Percentiles rank a stretch among this genome's conserved stretches.
Conservation (phyloP, 257 asterid genomes). For the Primulina eburnea region DNA sequence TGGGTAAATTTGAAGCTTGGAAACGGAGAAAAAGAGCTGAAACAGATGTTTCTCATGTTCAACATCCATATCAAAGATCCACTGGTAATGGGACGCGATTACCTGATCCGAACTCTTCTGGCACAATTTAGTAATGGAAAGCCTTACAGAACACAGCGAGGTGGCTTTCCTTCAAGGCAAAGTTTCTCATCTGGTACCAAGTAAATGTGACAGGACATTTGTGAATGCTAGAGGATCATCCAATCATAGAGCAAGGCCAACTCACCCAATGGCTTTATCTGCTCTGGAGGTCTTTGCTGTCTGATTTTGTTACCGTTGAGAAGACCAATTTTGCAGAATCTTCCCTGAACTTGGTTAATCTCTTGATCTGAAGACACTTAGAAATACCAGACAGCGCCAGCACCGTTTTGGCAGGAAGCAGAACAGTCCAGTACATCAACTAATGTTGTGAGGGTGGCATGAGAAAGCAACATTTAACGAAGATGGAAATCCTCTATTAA, state of each 20-base stretch:
- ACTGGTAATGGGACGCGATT: conserved; percentile 50
- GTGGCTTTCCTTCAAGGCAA: conserved; percentile 54
- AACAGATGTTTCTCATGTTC: conserved; percentile 57
- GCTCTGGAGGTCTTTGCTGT: conserved; percentile 26
- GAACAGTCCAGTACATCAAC: conserved; percentile 33
- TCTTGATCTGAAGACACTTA: conserved; percentile 34
- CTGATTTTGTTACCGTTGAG: conserved; percentile 24
- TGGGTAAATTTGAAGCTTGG: conserved; percentile 94
- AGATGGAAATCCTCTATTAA: conserved; percentile 32
- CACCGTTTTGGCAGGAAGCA: conserved; percentile 21
- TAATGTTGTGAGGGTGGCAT: conserved; percentile 32
- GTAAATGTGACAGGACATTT: conserved; percentile 30
- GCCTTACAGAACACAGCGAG: conserved; percentile 60
- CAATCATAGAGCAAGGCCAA: conserved; percentile 20
- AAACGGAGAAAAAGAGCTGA: conserved; percentile 89
- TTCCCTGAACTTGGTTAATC: conserved; percentile 28
- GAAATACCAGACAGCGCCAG: conserved; percentile 22
- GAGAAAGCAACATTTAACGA: conserved; percentile 24
- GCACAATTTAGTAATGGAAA: conserved; percentile 69
- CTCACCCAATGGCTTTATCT: conserved; percentile 28
- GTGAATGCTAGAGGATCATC: conserved; percentile 26
- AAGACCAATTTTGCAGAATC: conserved; percentile 36
- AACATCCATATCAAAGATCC: conserved; percentile 58
- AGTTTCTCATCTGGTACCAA: conserved; percentile 67
- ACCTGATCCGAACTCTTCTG: conserved; percentile 64